Base-by-base conservation (phyloP, 2,329 filamentous ascomycete genomes). In the Domatiomyces globalis region DNA sequence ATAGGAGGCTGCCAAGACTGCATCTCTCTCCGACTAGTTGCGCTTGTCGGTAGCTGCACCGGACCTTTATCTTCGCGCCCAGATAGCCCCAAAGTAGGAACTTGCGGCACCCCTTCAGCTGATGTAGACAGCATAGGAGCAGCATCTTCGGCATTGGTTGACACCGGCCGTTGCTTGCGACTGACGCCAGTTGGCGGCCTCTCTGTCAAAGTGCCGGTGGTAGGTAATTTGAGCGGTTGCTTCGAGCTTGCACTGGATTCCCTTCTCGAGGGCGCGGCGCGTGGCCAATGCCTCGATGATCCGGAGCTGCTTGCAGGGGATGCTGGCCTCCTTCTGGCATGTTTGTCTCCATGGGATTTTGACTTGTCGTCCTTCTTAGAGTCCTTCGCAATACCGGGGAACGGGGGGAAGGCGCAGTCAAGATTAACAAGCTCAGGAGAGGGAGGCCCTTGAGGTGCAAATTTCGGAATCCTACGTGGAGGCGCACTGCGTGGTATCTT, bases 321-420 rank as follows among this genome's bases (percentile, higher is more conserved):
- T 1, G 45, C 20, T 2, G 20, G 20, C 29, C 17, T 25, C 45
- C 6, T n/a, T 18, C 45, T 33, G 17, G 22, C 17, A 12, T 18
- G 20, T 22, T 12, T 29, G 8, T 47, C 20, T 47, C 29, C 5
- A 8, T 27, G 18, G 15, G 43, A 45, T n/a, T 45, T 45, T 45
- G 43, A 27, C 29, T 12, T 18, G 17, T 29, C 20, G 25, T 47
- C 45, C 27, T 47, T 47, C 20, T 29, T 47, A 12, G 20, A 33
- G 8, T 18, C 17, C 45, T 47, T 47, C 5, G 19, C 27, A 5
- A 47, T 33, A 2, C 45, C 45, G n/a, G 75, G 75, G 54, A 79
- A 80, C 0, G 70, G 71, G 17, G 75, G 74, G 54, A 79, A 78
- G 0, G 75, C 70, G 50, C 67, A 73, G 56, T 79, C 76, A 48